Evolutionary conservation across 2,329 filamentous ascomycete genomes (phyloP), one percentile per base, ranked within the genome.

Genomic region (Apiospora sp.): DNA sequence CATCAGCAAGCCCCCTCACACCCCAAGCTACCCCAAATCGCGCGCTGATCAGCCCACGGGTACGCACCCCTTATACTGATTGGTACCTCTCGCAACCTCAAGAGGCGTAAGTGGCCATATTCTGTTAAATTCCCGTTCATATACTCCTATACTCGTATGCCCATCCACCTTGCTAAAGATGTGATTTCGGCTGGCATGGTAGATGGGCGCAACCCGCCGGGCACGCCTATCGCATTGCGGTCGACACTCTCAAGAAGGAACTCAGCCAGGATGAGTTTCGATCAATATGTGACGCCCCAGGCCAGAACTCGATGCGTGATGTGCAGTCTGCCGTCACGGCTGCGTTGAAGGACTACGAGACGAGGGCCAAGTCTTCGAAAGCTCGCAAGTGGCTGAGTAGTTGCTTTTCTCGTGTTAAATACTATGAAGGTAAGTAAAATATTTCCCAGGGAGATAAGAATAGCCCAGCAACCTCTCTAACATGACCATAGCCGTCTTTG

Each of bases 141-240:
- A 10, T 27, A n/a, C n/a, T n/a, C n/a, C n/a, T n/a, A n/a, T n/a
- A n/a, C 19, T 27, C 14, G 2, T 27, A 6, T 3, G 8, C n/a
- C n/a, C n/a, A n/a, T 24, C 10, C 19, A 44, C 5, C 3, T 7
- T 37, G 34, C 34, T 37, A 7, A 37, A 37, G 4, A 37, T 37
- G 34, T 7, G 34, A 4, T n/a, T n/a, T n/a, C n/a, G n/a, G n/a
- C n/a, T n/a, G n/a, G n/a, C n/a, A n/a, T 7, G 34, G 16, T 19
- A 71, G 70, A 49, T 67, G 54, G 54, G 34, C 44, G 13, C n/a
- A 71, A 46, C 70, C 58, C 24, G 70, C 70, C 4, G 13, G 51
- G 12, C 27, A 37, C 14, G 70, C 70, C 10, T 71, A 48, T 27
- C 22, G 12, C 44, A 19, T 46, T 4, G 70, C 70, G 34, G 30